Percentiles rank a stretch among this genome's conserved stretches.
Conservation (phyloP, 2,329 filamentous ascomycete genomes). For the Zalaria obscura region DNA sequence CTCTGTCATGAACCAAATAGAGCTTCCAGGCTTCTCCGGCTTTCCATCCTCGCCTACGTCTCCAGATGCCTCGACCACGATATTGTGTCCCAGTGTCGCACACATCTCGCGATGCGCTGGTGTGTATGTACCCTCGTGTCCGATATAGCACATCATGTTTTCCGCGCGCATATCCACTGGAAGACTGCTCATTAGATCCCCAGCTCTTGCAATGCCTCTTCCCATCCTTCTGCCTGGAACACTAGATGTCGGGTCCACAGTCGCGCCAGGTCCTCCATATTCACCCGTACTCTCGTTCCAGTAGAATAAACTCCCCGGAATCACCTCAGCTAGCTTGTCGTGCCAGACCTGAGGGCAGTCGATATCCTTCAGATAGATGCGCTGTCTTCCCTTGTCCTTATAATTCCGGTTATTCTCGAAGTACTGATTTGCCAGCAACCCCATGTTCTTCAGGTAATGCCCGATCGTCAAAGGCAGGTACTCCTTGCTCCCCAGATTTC, state of each 20-base stretch:
- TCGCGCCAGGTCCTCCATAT: slow-evolving; percentile 39
- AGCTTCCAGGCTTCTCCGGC: slow-evolving; percentile 62
- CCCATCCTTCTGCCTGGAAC: slow-evolving; percentile 32
- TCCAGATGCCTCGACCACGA: slow-evolving; percentile 85
- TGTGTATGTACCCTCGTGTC: slow-evolving; percentile 93
- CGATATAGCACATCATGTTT: slow-evolving; percentile 97
- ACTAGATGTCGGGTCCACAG: slow-evolving; percentile 29
- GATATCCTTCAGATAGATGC: slow-evolving; percentile 92
- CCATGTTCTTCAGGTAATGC: slow-evolving; percentile 84
- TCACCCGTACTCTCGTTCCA: slow-evolving; percentile 65
- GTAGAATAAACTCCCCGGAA: slow-evolving; percentile 77
- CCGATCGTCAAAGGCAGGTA: slow-evolving; percentile 75
- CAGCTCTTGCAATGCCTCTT: slow-evolving; percentile 54
- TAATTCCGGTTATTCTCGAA: slow-evolving; percentile 54
- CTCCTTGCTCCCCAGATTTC: slow-evolving; percentile 59
- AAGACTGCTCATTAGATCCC: slow-evolving; percentile 89
- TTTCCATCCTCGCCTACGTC: slow-evolving; percentile 53
- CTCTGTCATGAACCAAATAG: slow-evolving; percentile 98
- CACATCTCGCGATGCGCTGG: slow-evolving; percentile 97
- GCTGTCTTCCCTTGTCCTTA: slow-evolving; percentile 64
- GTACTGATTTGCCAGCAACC: slow-evolving; percentile 70
- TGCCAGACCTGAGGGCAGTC: slow-evolving; percentile 86
- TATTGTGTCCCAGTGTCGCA: slow-evolving; percentile 86
- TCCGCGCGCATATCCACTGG: slow-evolving; percentile 78
- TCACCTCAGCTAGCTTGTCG: slow-evolving; percentile 58